phyloP scores from a whole-genome alignment of 768 basidiomycete species.

The Lactifluus subvellereus region DNA sequence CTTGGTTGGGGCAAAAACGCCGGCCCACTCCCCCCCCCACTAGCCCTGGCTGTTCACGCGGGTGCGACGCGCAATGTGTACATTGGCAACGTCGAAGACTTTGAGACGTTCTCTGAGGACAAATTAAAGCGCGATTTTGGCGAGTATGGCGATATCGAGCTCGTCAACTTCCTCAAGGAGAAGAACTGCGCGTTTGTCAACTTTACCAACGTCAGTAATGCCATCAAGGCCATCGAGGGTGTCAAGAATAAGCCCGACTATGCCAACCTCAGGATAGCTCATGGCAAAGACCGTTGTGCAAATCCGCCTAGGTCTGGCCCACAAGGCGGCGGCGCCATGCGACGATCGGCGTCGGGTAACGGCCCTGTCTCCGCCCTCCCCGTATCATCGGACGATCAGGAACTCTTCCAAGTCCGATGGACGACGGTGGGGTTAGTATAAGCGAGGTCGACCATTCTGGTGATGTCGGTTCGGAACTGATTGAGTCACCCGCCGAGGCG shows the following conservation, averaged over 20 bases:
- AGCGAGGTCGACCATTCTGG: conserved; percentile 13
- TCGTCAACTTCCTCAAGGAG: conserved; percentile 92
- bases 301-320: conserved; percentile 84
- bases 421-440: not conserved
- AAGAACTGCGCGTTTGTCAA: conserved; percentile 97
- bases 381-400: conserved; percentile 14
- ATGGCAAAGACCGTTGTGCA: conserved; percentile 94
- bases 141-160: conserved; percentile 94
- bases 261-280: conserved; percentile 79
- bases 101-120: conserved; percentile 86
- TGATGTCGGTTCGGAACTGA: conserved; percentile 6
- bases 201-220: conserved; percentile 91
- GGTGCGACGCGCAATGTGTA: conserved; percentile 98
- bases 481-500: conserved; percentile 13
- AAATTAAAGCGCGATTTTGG: conserved; percentile 89
- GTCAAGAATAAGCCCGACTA: conserved; percentile 93
- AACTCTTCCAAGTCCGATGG: conserved; percentile 19
- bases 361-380: conserved; percentile 23
- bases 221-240: conserved; percentile 97
- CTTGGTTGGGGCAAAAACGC: conserved; percentile 98
- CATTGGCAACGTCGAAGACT: conserved; percentile 93
- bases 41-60: conserved; percentile 83
- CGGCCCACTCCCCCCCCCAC: conserved; percentile 74
- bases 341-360: conserved; percentile 43
- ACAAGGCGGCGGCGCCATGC: conserved; percentile 54